A percentile compares a stretch with the other conserved stretches of the same genome.
Conservation (phyloP, 2,329 filamentous ascomycete species). For the Xylaria arbuscula region DNA sequence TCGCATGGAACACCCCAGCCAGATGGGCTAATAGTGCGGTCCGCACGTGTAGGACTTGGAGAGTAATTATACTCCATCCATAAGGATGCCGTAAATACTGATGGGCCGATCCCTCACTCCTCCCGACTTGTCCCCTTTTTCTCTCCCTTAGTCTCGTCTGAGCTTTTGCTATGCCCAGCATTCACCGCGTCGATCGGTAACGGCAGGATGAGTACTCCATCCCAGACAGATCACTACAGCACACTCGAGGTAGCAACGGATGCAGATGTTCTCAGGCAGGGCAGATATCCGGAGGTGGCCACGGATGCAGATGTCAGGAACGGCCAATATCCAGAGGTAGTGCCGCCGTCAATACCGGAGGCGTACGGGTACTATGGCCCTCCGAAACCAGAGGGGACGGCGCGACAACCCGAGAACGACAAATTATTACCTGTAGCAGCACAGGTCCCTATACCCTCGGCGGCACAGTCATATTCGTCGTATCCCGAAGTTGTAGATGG, state of each 20-base stretch:
- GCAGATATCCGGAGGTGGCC: slow-evolving; percentile 33
- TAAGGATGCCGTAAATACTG: neutral
- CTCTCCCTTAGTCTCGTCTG: neutral
- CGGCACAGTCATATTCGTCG: slow-evolving; percentile 26
- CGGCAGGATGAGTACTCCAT: slow-evolving; percentile 32
- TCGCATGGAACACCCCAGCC: slow-evolving; percentile 1
- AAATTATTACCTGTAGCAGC: slow-evolving; percentile 2
- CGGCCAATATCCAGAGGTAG: slow-evolving; percentile 34
- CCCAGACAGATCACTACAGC: slow-evolving; percentile 27
- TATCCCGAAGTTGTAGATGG: slow-evolving; percentile 32
- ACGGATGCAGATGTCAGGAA: slow-evolving; percentile 21
- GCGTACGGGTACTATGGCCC: slow-evolving; percentile 31
- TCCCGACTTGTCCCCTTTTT: slow-evolving; percentile 2
- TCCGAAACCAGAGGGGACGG: slow-evolving; percentile 14
- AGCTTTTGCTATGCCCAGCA: slow-evolving; percentile 13
- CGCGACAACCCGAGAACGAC: neutral
- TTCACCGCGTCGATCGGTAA: slow-evolving; percentile 5
- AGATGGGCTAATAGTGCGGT: neutral
- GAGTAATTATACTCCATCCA: neutral
- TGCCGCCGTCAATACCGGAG: slow-evolving; percentile 24
- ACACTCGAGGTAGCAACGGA: slow-evolving; percentile 33
- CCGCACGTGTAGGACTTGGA: slow-evolving; percentile 1
- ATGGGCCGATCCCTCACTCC: neutral
- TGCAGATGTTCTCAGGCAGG: slow-evolving; percentile 23
- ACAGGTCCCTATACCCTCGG: neutral